These are phyloP conservation scores for Cutaneotrichosporon sp. DNA, from an alignment of 1,284 basidiomycete genomes.

Conservation along the genomic window DNA sequence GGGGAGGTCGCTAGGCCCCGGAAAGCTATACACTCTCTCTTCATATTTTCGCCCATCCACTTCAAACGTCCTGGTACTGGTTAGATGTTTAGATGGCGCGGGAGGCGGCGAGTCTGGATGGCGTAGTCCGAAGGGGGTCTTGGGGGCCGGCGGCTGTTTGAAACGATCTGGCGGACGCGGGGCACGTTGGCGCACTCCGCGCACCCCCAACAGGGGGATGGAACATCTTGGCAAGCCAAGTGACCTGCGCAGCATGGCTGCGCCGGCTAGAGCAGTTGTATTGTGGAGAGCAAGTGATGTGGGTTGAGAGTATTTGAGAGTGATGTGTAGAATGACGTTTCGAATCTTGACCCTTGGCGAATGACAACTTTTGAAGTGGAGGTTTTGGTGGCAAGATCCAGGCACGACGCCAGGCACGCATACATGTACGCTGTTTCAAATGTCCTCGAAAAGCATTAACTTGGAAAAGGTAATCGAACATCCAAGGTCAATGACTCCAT, in stretches of 20 bases:
- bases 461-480: no score
- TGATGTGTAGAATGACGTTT: no score
- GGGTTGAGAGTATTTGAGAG: no score
- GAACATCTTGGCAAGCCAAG: neutral
- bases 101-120: neutral
- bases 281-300: neutral
- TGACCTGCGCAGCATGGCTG: conserved; percentile 5
- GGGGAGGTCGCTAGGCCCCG: neutral
- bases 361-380: no score
- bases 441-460: no score
- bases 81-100: neutral
- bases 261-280: neutral
- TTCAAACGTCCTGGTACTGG: neutral
- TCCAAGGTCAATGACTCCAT: no score
- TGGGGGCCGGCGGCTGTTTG: no score
- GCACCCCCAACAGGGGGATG: neutral
- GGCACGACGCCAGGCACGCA: no score
- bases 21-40: neutral
- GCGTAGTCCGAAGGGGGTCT: no score
- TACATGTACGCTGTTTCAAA: no score
- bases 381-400: no score
- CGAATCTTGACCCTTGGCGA: no score
- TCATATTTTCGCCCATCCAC: neutral
- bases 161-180: neutral
- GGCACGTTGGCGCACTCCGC: neutral